Conservation (phyloP, 2,329 filamentous ascomycete genomes). For the Pseudofabraea citricarpa region DNA sequence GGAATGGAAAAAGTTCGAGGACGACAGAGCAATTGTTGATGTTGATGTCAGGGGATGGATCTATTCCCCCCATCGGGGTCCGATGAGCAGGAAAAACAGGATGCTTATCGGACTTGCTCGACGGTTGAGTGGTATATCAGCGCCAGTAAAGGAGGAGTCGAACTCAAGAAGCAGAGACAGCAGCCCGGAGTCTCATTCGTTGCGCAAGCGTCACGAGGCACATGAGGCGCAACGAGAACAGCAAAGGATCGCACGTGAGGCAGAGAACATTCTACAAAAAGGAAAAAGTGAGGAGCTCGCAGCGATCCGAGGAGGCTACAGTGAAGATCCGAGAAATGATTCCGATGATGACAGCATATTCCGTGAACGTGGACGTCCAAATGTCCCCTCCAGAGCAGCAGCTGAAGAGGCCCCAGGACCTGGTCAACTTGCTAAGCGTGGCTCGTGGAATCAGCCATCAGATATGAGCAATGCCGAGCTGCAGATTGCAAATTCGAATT, state of each 20-base stretch:
- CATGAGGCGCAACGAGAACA: constrained; percentile 48
- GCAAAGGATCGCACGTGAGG: constrained; percentile 69
- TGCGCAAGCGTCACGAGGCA: constrained; percentile 31
- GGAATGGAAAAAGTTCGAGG: constrained; percentile 75
- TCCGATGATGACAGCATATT: constrained; percentile 30
- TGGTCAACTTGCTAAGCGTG: constrained; percentile 37
- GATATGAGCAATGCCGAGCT: constrained; percentile 76
- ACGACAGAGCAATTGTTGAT: constrained; percentile 82
- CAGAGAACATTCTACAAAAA: constrained; percentile 67
- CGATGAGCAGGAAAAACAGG: constrained; percentile 81
- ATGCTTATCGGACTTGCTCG: constrained; percentile 82
- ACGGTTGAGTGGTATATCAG: constrained; percentile 80
- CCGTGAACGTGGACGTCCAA: constrained; percentile 14
- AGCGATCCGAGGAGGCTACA: constrained; percentile 69
- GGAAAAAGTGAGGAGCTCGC: constrained; percentile 68
- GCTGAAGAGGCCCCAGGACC: constrained; percentile 25
- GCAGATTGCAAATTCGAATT: constrained; percentile 72
- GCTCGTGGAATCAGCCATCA: constrained; percentile 31
- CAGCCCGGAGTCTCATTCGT: constrained; percentile 22
- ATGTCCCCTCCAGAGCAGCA: too few species aligned
- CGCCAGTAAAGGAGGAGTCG: constrained; percentile 45
- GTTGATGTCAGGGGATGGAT: constrained; percentile 96
- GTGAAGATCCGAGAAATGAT: constrained; percentile 53
- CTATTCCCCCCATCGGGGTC: constrained; percentile 79
- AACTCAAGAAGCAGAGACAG: constrained; percentile 23